phyloP scores from a whole-genome alignment of 2,329 filamentous ascomycete species.

The Fonsecaea monophora region DNA sequence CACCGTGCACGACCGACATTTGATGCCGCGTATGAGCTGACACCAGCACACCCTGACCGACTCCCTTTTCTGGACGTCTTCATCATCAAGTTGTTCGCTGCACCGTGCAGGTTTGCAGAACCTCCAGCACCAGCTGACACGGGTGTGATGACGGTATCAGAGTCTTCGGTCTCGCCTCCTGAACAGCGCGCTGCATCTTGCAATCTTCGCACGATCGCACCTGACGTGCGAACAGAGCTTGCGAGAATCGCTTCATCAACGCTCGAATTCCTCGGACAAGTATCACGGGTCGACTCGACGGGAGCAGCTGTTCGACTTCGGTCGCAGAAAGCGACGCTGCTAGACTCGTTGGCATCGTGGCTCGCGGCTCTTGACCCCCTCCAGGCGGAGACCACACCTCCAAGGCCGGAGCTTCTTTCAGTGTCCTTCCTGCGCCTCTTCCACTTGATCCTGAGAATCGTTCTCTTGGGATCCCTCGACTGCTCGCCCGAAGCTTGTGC shows the following conservation, averaged over 20 bases:
- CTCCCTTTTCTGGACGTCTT: slow-evolving; percentile 53
- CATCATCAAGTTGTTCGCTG: slow-evolving; percentile 53
- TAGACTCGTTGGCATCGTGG: slow-evolving; percentile 47
- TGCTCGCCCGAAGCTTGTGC: slow-evolving; percentile 41
- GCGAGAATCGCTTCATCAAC: slow-evolving; percentile 45
- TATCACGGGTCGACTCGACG: slow-evolving; percentile 41
- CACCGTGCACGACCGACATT: slow-evolving; percentile 49
- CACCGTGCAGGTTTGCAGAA: slow-evolving; percentile 53
- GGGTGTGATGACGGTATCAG: slow-evolving; percentile 34
- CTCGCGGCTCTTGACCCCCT: slow-evolving; percentile 42
- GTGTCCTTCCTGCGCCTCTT: slow-evolving; percentile 49
- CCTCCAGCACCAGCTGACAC: slow-evolving; percentile 34
- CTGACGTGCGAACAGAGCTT: slow-evolving; percentile 49
- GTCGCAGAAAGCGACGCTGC: slow-evolving; percentile 44
- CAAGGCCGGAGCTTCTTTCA: slow-evolving; percentile 42
- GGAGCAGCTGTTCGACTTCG: slow-evolving; percentile 41
- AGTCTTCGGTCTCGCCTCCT: slow-evolving; percentile 36
- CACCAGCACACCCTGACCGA: slow-evolving; percentile 44
- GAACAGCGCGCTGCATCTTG: slow-evolving; percentile 38
- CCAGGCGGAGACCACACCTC: slow-evolving; percentile 33
- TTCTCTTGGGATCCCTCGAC: slow-evolving; percentile 47
- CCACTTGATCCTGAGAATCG: slow-evolving; percentile 45
- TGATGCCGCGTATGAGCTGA: slow-evolving; percentile 39
- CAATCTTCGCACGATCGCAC: slow-evolving; percentile 45
- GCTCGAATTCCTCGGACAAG: slow-evolving; percentile 46